Conservation (phyloP, 1,284 basidiomycete genomes). For the Trametes pubescens region DNA sequence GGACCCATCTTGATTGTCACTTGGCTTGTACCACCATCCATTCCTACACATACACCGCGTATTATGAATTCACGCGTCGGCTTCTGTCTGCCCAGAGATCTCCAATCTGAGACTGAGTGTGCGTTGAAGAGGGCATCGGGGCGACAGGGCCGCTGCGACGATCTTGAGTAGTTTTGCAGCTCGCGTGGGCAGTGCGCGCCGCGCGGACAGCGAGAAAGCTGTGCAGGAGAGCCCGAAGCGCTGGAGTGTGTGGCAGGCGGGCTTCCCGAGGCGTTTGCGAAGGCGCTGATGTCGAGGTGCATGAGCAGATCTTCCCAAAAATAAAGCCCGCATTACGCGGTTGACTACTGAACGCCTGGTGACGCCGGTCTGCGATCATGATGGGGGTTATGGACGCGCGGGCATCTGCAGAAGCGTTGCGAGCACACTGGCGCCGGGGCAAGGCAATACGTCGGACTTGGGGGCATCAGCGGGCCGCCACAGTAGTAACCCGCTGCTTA, state of each 20-base stretch:
- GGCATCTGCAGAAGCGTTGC: not conserved
- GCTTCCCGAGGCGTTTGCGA: not conserved
- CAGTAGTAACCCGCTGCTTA: too few relatives aligned
- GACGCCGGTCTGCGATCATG: conserved; percentile 8
- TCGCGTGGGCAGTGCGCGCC: not conserved
- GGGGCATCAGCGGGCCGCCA: not conserved
- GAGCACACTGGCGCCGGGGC: conserved; percentile 1
- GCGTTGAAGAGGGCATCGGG: not conserved
- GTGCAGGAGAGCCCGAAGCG: not conserved
- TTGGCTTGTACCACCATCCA: not conserved
- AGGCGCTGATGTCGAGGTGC: not conserved
- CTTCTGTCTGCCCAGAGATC: not conserved
- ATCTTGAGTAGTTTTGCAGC: not conserved
- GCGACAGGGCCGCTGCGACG: not conserved
- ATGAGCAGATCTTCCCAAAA: not conserved
- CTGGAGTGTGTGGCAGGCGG: not conserved
- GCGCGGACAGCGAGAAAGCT: not conserved
- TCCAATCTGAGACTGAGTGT: not conserved
- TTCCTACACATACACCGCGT: not conserved
- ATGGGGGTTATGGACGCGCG: not conserved
- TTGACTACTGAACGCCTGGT: not conserved
- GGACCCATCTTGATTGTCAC: conserved; percentile 15
- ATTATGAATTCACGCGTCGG: not conserved
- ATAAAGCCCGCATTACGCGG: not conserved
- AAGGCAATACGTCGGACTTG: not conserved